phyloP scores from a whole-genome alignment of 805 yeast species.

The Metschnikowia gelsemii region DNA sequence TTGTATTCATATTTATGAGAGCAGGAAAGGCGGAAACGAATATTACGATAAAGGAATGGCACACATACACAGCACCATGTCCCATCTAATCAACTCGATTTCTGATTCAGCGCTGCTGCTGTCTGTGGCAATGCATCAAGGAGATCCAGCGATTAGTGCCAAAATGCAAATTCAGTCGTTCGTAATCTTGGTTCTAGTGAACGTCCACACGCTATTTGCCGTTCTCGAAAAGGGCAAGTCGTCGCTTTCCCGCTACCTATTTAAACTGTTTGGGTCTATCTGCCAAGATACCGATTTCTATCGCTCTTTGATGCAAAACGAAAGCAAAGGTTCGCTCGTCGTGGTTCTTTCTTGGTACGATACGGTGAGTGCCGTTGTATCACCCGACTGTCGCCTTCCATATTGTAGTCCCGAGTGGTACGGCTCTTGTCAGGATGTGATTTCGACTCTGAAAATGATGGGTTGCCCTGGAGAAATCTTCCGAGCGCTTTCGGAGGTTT shows the following conservation, averaged over 20 bases:
- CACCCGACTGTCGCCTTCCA: constrained; percentile 57
- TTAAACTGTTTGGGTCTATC: constrained; percentile 50
- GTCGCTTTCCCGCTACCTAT: constrained; percentile 48
- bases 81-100: constrained; percentile 48
- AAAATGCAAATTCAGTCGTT: constrained; percentile 22
- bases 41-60: constrained; percentile 52
- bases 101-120: constrained; percentile 10
- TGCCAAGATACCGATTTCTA: constrained; percentile 46
- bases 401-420: constrained; percentile 54
- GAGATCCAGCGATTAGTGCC: constrained; percentile 5
- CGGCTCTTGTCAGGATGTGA: constrained; percentile 41
- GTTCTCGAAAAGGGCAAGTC: constrained; percentile 56
- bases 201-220: constrained; percentile 54
- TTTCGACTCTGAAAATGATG: constrained; percentile 54
- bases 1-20: constrained; percentile 57
- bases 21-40: constrained; percentile 48
- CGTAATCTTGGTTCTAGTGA: constrained; percentile 50
- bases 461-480: constrained; percentile 63
- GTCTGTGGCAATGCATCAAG: constrained; percentile 12
- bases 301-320: constrained; percentile 41
- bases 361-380: constrained; percentile 53
- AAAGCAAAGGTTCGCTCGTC: constrained; percentile 49
- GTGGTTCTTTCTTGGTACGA: constrained; percentile 62
- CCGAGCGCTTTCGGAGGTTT: constrained; percentile 44
- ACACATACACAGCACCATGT: constrained; percentile 58